Base-by-base conservation (phyloP, 2,329 filamentous ascomycete genomes). In the Berkeleyomyces rouxiae region DNA sequence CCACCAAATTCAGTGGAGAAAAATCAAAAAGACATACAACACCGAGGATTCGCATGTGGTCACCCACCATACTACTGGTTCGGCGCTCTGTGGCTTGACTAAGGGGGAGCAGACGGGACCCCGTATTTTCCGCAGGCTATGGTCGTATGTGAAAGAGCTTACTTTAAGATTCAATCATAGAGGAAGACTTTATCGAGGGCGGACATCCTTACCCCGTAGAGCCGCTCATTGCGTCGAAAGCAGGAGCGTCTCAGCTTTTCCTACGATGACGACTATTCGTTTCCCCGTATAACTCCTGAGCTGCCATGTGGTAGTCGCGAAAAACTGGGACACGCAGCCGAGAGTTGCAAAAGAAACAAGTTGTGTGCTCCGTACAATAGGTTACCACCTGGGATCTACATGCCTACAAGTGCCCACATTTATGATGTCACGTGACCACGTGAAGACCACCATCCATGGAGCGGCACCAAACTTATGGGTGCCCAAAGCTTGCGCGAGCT, bases 61-160 rank as follows among this genome's bases (percentile, higher is more conserved):
- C 47, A 61, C 60, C 47, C 47, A 61, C 60, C 60, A 43, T 55
- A 61, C 46, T 61, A 61, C 60, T 61, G 53, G 36, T 61, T 53
- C 47, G 49, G 60, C 60, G 47, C 60, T 61, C 60, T 57, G 36
- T 43, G 49, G 60, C 49, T 61, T 61, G 60, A 61, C 47, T 57
- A 61, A 42, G 60, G 47, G 60, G 60, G 60, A 61, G 60, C 47
- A 57, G 47, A 61, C 60, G 59, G 59, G 59, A 61, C 59, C 44
- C 59, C 59, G 43, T 61, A 61, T 61, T 37, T 63, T 59, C 55
- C 53, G 49, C 53, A 58, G 53, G 53, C 53, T 63, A 58, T 63
- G 53, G 42, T 59, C 43, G 42, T 58, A 59, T 59, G 61, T 63
- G 31, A 0, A 36, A 23, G 51, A 10, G 1, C 10, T 33, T 57